Evolutionary conservation across 495 filamentous ascomycete species (phyloP).

Genomic region (Daldinia concentrica): DNA sequence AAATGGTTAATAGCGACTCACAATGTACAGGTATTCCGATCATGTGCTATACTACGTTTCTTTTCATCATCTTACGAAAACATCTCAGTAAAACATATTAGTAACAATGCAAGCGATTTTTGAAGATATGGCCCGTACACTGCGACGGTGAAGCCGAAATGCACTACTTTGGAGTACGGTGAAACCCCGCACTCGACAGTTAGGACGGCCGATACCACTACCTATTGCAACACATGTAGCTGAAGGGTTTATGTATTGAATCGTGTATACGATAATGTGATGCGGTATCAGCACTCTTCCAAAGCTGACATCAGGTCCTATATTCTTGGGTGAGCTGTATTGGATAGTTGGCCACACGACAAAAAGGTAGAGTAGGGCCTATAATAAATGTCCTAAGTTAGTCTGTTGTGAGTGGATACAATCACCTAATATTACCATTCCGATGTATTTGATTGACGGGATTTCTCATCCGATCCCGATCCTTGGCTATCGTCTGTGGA

Average conservation of each 20-base stretch:
- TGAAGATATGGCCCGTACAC: too few species aligned
- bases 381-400: background rate
- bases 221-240: background rate
- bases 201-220: too few species aligned
- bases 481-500: slow-evolving; percentile 25
- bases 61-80: background rate
- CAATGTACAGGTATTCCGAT: too few species aligned
- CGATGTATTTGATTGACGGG: slow-evolving; percentile 16
- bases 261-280: background rate
- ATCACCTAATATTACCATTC: background rate
- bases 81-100: background rate
- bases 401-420: background rate
- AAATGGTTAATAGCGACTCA: too few species aligned
- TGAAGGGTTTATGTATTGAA: background rate
- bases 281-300: background rate
- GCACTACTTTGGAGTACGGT: background rate
- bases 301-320: background rate
- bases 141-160: too few species aligned
- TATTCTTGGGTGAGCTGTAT: background rate
- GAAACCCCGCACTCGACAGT: background rate
- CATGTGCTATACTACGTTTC: background rate
- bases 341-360: background rate
- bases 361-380: background rate
- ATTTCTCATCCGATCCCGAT: slow-evolving; percentile 20
- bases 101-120: background rate